Conservation (phyloP, 495 filamentous ascomycete genomes). For the Sphaerosporella brunnea region DNA sequence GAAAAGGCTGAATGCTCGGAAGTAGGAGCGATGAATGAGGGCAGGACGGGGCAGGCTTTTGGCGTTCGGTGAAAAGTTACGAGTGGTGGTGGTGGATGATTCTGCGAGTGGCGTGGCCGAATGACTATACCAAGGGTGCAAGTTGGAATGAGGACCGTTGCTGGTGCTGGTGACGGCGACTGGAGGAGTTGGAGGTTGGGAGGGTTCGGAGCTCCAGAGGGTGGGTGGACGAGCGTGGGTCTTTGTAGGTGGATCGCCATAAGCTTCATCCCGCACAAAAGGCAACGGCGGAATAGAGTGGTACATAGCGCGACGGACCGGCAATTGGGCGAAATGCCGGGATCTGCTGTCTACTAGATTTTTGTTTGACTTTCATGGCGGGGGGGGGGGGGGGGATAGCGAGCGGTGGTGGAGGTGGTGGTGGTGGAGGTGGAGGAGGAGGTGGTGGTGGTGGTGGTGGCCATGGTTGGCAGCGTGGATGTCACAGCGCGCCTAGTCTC, state of each 20-base stretch:
- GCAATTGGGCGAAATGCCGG: neutral
- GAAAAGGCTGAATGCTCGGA: too few relatives aligned
- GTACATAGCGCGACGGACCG: neutral
- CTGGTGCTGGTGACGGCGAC: neutral
- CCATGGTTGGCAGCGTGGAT: too few relatives aligned
- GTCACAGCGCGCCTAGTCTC: neutral
- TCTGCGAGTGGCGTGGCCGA: too few relatives aligned
- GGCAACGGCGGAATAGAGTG: too few relatives aligned
- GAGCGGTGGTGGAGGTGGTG: neutral
- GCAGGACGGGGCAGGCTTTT: too few relatives aligned
- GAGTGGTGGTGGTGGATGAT: too few relatives aligned
- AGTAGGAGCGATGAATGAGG: too few relatives aligned
- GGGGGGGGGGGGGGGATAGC: neutral
- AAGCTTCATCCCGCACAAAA: constrained; percentile 3
- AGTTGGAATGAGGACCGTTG: too few relatives aligned
- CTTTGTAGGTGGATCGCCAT: neutral
- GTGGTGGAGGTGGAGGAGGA: neutral
- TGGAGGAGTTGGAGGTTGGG: neutral
- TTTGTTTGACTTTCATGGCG: neutral
- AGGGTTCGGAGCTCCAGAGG: neutral
- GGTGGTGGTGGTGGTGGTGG: neutral
- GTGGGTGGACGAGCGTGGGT: neutral
- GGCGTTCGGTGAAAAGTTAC: too few relatives aligned
- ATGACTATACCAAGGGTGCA: too few relatives aligned
- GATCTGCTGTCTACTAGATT: too few relatives aligned